Evolutionary conservation across 768 basidiomycete species (phyloP), one percentile per base, ranked within the genome.

Genomic region (Exsudoporus frostii): DNA sequence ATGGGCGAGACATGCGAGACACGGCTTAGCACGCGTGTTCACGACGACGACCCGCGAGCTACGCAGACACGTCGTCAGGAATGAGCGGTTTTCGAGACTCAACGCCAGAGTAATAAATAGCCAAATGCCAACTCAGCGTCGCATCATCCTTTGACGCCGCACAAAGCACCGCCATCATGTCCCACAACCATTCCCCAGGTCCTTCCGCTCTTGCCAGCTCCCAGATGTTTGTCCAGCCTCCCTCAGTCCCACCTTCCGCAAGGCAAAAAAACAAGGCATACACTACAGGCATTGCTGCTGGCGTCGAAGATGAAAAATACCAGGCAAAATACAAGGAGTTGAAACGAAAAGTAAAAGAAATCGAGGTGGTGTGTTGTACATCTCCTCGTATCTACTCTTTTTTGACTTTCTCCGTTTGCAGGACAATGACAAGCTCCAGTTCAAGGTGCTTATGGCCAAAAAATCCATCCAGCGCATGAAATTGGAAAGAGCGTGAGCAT

Each of bases 391-490:
- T 44, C 42, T 54, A 34, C 47, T 49, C 34, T 44, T 47, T 58
- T 32, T 51, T 19, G 15, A 45, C 37, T 1, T 29, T 50, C 29
- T 57, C 46, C 49, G 8, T 40, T 44, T 63, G 38, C 65, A 93
- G 91, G 90, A 92, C 72, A 93, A 93, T 71, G 91, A 92, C 77
- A 90, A 86, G 72, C 79, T 93, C 54, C 82, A 88, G 66, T 83
- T 85, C 77, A 89, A 90, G 69, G 82, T 91, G 34, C 74, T 90
- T 27, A 78, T 85, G 65, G 83, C 90, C 29, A 92, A 88, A 71
- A 84, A 85, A 61, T 86, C 82, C 63, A 90, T 93, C 39, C 89
- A 90, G 68, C 79, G 91, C 38, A 87, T 92, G 82, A 88, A 90
- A 71, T 76, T 93, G 52, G 91, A 93, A 72, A 78, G 91, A 75